Conservation (phyloP, 768 basidiomycete genomes). For the Baorangia bicolor region DNA sequence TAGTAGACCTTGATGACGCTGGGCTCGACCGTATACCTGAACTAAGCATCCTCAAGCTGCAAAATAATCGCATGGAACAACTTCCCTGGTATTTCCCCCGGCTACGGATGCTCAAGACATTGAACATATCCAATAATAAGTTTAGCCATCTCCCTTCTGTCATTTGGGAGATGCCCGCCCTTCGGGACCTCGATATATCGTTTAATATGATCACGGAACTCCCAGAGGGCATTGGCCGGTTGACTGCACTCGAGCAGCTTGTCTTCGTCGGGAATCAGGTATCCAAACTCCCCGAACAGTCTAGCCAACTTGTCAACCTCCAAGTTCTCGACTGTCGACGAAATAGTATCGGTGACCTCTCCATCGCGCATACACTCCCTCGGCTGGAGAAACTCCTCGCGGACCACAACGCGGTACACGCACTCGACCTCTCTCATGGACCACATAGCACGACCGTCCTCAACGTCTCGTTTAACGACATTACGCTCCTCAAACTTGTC, state of each 20-base stretch:
- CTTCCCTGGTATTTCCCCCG: constrained; percentile 85
- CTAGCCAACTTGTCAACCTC: constrained; percentile 54
- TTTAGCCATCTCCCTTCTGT: constrained; percentile 74
- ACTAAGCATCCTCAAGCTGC: constrained; percentile 66
- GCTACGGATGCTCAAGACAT: constrained; percentile 63
- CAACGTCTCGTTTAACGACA: constrained; percentile 85
- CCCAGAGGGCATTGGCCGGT: constrained; percentile 73
- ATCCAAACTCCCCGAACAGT: constrained; percentile 64
- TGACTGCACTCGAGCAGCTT: constrained; percentile 67
- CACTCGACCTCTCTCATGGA: constrained; percentile 76
- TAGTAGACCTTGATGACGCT: constrained; percentile 85
- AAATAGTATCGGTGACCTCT: constrained; percentile 79
- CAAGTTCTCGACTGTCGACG: constrained; percentile 78
- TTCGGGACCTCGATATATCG: constrained; percentile 88
- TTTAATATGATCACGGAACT: constrained; percentile 88
- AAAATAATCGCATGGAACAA: constrained; percentile 89
- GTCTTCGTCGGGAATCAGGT: constrained; percentile 87
- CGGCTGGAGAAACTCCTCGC: constrained; percentile 65
- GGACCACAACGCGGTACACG: constrained; percentile 81
- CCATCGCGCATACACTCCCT: constrained; percentile 66
- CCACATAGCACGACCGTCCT: constrained; percentile 56
- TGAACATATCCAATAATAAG: constrained; percentile 97
- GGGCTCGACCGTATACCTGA: constrained; percentile 73
- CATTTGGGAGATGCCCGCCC: constrained; percentile 67
- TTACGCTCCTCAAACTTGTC: constrained; percentile 70